Base-by-base conservation (phyloP, 768 basidiomycete species). In the Gloeophyllum trabeum region DNA sequence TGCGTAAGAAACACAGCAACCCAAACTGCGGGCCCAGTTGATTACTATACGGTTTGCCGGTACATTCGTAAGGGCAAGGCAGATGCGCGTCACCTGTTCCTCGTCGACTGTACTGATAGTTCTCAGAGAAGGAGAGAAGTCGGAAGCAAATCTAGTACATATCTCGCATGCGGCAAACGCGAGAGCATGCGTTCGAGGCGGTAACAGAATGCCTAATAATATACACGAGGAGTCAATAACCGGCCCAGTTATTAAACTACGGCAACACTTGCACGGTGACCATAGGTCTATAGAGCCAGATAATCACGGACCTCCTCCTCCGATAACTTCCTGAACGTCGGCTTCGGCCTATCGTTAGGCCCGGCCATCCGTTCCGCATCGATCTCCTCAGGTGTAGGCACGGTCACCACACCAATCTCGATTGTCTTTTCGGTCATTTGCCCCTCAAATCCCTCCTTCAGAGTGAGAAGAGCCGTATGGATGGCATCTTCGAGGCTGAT, bases 351-450 rank as follows among this genome's bases (percentile, higher is more conserved):
- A 35, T 74, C 79, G 19, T 75, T 81, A 52, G 67, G 74, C 41
- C 71, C 75, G 35, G 80, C 79, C 50, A 81, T 67, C 63, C 81
- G 80, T 35, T 76, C 81, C 30, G 74, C 76, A 53, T 82, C 81
- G 26, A 81, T 67, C 44, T 81, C 79, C 37, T 71, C 72, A 18
- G 62, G 55, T 10, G 83, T 85, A 5, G 91, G 89, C 13, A 93
- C 85, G 39, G 91, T 94, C 49, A 98, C 77, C 30, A 99, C 81
- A 24, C 96, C 96, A 40, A 99, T 90, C 66, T 99, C 96, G 56
- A 99, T 96, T 36, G 96, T 99, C 70, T 96, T 93, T 66, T 97
- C 96, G 22, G 94, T 97, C 94, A 99, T 97, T 58, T 97, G 89
- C n/a, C 96, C 96, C 63, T 99, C 96, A 54, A 98, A 99, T 3